Base-by-base conservation (phyloP, 345 rosid species). In the Eucalyptus lansdowneana region DNA sequence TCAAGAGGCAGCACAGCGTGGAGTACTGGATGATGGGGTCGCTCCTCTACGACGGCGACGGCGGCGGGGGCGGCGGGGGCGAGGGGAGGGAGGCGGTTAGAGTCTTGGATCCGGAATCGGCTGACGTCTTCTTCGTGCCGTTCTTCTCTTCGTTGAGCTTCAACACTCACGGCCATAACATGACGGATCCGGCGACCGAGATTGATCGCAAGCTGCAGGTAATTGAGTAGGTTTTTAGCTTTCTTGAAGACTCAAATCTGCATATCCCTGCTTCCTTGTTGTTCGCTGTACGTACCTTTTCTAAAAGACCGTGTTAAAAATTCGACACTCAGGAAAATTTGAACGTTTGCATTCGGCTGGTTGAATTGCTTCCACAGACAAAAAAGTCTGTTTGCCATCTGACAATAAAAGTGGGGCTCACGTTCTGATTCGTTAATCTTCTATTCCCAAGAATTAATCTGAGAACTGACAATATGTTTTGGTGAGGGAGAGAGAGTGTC, bases 21-120 rank as follows among this genome's bases (percentile, higher is more conserved):
- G 99, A 98, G 95, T 98, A 98, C 87, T 98, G 99, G 99, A 88
- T 98, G 87, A 95, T 97, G 99, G 98, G 95, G 22, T 98, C 99
- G 86, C 97, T 98, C 67, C 91, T 98, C 90, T 87, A 93, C 56
- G 83, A 76, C 47, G 93, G 88, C 4, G 96, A 93, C 3, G 88
- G 45, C 3, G 90, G 88, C 4, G 96, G 92, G 1, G 90, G 90
- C 4, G 96, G 92, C 2, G 90, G 90, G 11, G 93, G 90, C 2
- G 90, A 90, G 21, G 19, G 94, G 49, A 93, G 91, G 54, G 99
- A 96, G 91, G 98, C 94, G 34, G 92, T 96, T 88, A 95, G 99
- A 97, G 99, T 97, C 91, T 93, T 91, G 93, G 99, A 97, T 96
- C 99, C 99, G 69, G 98, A 97, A 51, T 86, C n/a, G 62, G 99